These are phyloP conservation scores for Dictyostelium citrinum DNA, from an alignment of 78 protist species.

Conservation along the genomic window DNA sequence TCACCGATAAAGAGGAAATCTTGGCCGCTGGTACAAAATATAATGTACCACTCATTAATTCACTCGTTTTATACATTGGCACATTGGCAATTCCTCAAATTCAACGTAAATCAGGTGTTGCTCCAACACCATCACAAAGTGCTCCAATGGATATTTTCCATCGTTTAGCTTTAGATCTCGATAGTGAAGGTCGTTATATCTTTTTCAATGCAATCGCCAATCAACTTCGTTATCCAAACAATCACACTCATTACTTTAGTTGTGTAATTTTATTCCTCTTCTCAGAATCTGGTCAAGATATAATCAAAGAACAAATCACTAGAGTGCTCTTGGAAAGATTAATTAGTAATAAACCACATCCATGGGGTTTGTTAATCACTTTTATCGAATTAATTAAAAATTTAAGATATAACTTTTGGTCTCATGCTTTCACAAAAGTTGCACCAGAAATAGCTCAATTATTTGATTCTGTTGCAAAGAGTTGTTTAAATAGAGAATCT, in stretches of 20 bases:
- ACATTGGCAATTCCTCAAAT: conserved; percentile 82
- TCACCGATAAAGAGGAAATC: conserved; percentile 61
- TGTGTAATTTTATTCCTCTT: conserved; percentile 95
- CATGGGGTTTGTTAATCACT: conserved; percentile 99
- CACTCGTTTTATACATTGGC: conserved; percentile 94
- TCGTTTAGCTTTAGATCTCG: conserved; percentile 86
- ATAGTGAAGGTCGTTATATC: conserved; percentile 94
- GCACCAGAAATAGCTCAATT: conserved; percentile 95
- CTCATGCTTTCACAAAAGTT: conserved; percentile 85
- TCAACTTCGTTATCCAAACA: conserved; percentile 98
- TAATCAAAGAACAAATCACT: conserved; percentile 93
- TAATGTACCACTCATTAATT: conserved; percentile 91
- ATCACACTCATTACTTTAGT: conserved; percentile 97
- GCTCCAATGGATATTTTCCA: conserved; percentile 92
- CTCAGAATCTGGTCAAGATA: conserved; percentile 77
- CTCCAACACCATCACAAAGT: conserved; percentile 16
- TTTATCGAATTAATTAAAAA: conserved; percentile 97
- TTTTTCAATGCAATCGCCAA: conserved; percentile 96
- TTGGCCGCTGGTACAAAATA: conserved; percentile 66
- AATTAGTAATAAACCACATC: conserved; percentile 97
- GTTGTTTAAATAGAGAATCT: conserved; percentile 78
- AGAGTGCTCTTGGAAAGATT: conserved; percentile 98
- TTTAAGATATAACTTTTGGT: conserved; percentile 93
- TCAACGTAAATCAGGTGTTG: conserved; percentile 33
- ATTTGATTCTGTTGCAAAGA: conserved; percentile 92